Evolutionary conservation across 768 basidiomycete species (phyloP).

Genomic region (Cystofilobasidium capitatum): DNA sequence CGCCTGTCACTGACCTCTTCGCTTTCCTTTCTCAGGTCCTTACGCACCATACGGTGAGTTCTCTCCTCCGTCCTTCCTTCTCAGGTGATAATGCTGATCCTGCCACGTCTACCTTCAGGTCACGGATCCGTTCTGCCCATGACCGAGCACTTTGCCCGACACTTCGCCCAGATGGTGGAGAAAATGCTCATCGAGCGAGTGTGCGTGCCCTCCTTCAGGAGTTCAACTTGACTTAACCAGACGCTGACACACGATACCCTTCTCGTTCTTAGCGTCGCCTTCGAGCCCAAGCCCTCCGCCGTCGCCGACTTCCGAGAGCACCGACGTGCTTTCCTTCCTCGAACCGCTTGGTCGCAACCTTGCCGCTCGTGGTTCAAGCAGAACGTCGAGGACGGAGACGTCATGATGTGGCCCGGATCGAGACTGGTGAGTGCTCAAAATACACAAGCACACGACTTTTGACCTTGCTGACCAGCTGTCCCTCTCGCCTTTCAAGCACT

Average conservation of each 20-base stretch:
- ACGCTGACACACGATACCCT: too few species aligned
- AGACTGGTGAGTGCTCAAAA: neutral
- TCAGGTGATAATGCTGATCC: too few species aligned
- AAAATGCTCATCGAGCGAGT: conserved; percentile 6
- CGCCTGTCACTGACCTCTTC: too few species aligned
- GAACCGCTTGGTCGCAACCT: conserved; percentile 30
- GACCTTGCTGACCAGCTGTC: neutral
- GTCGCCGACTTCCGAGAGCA: neutral
- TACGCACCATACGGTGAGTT: too few species aligned
- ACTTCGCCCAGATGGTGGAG: neutral
- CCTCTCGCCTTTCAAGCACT: conserved; percentile 14
- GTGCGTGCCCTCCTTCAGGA: too few species aligned
- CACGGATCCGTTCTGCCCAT: neutral
- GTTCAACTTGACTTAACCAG: too few species aligned
- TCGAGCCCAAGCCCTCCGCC: neutral
- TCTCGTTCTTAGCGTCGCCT: neutral
- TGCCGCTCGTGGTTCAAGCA: conserved; percentile 32
- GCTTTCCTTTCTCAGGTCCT: too few species aligned
- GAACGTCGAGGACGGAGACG: conserved; percentile 20
- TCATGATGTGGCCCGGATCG: conserved; percentile 20
- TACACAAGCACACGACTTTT: neutral
- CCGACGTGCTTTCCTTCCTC: neutral
- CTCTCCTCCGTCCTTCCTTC: too few species aligned
- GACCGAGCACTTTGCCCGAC: neutral
- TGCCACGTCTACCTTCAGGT: neutral